phyloP scores from a whole-genome alignment of 257 asterid genomes.

The Leptodermis oblonga region DNA sequence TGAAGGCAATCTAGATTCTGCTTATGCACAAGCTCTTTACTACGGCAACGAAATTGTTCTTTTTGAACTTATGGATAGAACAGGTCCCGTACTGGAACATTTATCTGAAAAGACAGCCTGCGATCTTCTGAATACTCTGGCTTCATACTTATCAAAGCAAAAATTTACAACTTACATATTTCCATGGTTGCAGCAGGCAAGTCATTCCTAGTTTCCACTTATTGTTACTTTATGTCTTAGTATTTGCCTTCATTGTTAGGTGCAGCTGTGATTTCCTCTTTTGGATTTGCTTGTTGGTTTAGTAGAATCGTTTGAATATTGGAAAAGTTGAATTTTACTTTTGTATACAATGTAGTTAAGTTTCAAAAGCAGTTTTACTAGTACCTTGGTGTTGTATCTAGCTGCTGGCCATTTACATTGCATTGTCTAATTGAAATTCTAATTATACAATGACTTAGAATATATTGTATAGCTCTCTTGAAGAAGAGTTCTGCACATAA shows the following conservation, averaged over 20 bases:
- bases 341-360: background rate
- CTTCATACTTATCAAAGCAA: conserved; percentile 60
- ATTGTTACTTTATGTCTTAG: background rate
- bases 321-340: background rate
- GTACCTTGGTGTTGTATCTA: background rate
- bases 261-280: background rate
- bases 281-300: background rate
- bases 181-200: conserved; percentile 97
- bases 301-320: background rate
- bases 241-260: background rate
- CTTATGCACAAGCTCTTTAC: conserved; percentile 70
- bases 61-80: conserved; percentile 82
- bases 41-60: conserved; percentile 67
- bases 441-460: background rate
- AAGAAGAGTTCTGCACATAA: no score
- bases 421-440: background rate
- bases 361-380: background rate
- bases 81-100: conserved; percentile 77
- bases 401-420: background rate
- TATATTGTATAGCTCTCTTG: background rate
- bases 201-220: conserved; percentile 21
- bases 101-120: conserved; percentile 63
- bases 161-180: conserved; percentile 62
- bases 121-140: conserved; percentile 56
- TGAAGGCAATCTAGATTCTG: conserved; percentile 70